A percentile compares a stretch with the other conserved stretches of the same genome.
Conservation (phyloP, 1,284 basidiomycete species). For the Ustilago tritici region DNA sequence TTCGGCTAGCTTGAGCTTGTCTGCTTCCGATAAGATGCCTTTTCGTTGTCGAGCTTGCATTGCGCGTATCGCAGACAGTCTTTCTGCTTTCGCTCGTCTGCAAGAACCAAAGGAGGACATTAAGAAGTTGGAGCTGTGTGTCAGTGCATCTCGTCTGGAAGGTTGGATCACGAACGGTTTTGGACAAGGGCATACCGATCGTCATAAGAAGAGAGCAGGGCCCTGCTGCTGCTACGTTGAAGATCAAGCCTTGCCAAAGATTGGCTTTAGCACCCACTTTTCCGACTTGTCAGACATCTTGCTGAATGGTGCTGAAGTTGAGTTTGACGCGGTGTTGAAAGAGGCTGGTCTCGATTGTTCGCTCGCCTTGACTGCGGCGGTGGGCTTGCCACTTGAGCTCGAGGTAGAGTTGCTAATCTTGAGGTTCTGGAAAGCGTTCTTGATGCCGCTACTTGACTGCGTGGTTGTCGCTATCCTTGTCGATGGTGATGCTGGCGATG, state of each 20-base stretch:
- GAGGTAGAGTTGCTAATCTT: constrained; percentile 29
- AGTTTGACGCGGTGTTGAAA: constrained; percentile 4
- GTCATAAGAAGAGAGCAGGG: constrained; percentile 10
- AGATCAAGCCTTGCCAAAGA: constrained; percentile 57
- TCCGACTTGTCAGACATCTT: constrained; percentile 58
- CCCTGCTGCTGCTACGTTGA: constrained; percentile 7
- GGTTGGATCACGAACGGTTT: not conserved
- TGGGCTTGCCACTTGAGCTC: constrained; percentile 8
- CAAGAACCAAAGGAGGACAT: not conserved
- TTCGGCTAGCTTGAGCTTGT: constrained; percentile 57
- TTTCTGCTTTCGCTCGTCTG: constrained; percentile 58
- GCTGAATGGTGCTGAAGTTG: constrained; percentile 27
- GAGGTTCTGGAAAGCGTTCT: constrained; percentile 39
- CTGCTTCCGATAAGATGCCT: constrained; percentile 53
- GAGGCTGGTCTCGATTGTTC: not conserved
- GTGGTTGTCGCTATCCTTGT: constrained; percentile 10
- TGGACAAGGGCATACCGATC: constrained; percentile 39
- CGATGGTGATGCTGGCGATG: constrained; percentile 29
- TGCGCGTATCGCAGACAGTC: constrained; percentile 54
- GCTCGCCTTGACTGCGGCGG: not conserved
- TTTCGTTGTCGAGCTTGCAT: constrained; percentile 57
- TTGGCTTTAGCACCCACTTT: constrained; percentile 62
- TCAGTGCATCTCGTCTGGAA: not conserved
- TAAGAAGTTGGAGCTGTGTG: not conserved
- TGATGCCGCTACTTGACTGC: constrained; percentile 24